phyloP scores from a whole-genome alignment of 129 eudicot genomes.

The Gnaphalium uliginosum region DNA sequence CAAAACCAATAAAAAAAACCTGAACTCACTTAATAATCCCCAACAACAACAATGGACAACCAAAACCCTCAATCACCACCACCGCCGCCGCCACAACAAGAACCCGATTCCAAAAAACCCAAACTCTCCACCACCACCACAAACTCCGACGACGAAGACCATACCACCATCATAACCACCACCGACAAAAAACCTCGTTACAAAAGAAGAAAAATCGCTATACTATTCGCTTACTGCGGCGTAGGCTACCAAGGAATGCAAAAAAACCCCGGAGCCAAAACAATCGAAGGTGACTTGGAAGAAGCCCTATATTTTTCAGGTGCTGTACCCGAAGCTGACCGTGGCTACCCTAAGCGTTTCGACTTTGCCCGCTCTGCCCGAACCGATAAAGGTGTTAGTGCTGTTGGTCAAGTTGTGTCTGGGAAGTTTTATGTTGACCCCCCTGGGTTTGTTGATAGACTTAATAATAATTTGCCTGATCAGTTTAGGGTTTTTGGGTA shows the following conservation, averaged over 20 bases:
- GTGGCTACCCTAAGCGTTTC: slow-evolving; percentile 51
- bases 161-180: slow-evolving; percentile 24
- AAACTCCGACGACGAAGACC: slow-evolving; percentile 47
- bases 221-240: slow-evolving; percentile 88
- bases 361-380: slow-evolving; percentile 94
- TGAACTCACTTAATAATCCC: neutral
- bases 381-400: slow-evolving; percentile 94
- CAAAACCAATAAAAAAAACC: too few species aligned
- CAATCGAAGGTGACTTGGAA: slow-evolving; percentile 91
- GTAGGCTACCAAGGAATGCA: slow-evolving; percentile 98
- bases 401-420: slow-evolving; percentile 91
- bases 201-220: slow-evolving; percentile 83
- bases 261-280: slow-evolving; percentile 92
- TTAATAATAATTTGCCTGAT: slow-evolving; percentile 47
- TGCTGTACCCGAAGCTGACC: slow-evolving; percentile 63
- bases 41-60: slow-evolving; percentile 26
- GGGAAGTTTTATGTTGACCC: slow-evolving; percentile 83
- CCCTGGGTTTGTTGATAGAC: slow-evolving; percentile 65
- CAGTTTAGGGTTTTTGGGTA: slow-evolving; percentile 79
- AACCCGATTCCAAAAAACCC: slow-evolving; percentile 57
- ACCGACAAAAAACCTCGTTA: slow-evolving; percentile 42
- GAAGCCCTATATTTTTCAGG: slow-evolving; percentile 80
- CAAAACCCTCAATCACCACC: slow-evolving; percentile 12
- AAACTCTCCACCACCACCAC: slow-evolving; percentile 60
- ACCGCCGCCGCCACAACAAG: slow-evolving; percentile 28